Percentiles rank a stretch among this genome's conserved stretches.
phyloP scores from a whole-genome alignment of 768 basidiomycete species.

The Fibroporia radiculosa region DNA sequence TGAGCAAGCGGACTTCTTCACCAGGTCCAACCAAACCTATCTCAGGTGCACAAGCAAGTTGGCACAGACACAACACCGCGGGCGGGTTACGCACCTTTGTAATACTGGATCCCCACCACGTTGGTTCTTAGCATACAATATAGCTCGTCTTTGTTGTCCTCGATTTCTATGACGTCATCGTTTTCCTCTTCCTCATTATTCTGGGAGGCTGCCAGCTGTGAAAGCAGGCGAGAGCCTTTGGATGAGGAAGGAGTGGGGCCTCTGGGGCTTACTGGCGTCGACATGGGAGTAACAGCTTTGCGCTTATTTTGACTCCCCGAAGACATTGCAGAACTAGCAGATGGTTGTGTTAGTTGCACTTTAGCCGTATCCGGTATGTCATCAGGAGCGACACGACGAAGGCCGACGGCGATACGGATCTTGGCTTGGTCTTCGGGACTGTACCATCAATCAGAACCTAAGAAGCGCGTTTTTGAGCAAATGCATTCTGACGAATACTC shows the following conservation, averaged over 20 bases:
- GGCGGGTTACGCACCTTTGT: conserved; percentile 39
- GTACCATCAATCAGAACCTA: conserved; percentile 1
- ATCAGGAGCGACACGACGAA: conserved; percentile 43
- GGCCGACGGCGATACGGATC: conserved; percentile 49
- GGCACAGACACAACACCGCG: neutral
- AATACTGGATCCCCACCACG: conserved; percentile 83
- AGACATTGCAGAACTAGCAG: neutral
- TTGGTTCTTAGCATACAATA: conserved; percentile 51
- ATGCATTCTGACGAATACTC: too few relatives aligned
- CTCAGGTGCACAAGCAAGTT: neutral
- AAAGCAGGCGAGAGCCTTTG: conserved; percentile 2
- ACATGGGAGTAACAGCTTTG: conserved; percentile 23
- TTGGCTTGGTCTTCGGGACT: conserved; percentile 58
- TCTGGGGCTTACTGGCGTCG: too few relatives aligned
- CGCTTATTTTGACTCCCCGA: conserved; percentile 36
- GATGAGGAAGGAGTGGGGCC: conserved; percentile 8
- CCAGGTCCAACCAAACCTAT: conserved; percentile 71
- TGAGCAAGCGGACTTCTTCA: conserved; percentile 62
- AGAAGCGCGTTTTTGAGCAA: too few relatives aligned
- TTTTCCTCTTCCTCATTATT: conserved; percentile 34
- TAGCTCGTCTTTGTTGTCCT: conserved; percentile 57
- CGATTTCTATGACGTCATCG: conserved; percentile 25
- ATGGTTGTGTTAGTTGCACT: neutral
- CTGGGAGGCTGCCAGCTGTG: conserved; percentile 14
- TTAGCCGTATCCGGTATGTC: conserved; percentile 48